Evolutionary conservation across 768 basidiomycete species (phyloP).

Genomic region (Leccinum rimulosum): DNA sequence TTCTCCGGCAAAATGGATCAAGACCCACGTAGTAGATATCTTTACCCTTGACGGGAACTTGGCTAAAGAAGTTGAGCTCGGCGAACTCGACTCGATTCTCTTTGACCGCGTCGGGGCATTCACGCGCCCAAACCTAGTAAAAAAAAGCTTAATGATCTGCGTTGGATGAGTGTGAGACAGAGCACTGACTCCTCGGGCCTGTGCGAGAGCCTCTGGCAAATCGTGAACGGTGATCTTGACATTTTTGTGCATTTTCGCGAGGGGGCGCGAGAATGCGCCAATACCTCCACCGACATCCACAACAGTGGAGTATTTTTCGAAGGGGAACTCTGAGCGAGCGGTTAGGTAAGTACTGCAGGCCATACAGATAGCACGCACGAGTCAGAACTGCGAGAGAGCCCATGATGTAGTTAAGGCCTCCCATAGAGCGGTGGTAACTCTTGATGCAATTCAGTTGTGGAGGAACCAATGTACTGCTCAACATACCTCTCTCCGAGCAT

Average conservation of each 20-base stretch:
- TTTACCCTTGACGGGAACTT: conserved; percentile 24
- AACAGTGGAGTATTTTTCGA: conserved; percentile 26
- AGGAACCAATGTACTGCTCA: not conserved
- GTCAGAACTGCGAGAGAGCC: conserved; percentile 24
- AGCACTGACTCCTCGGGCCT: conserved; percentile 16
- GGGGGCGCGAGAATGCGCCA: conserved; percentile 30
- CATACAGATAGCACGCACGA: conserved; percentile 9
- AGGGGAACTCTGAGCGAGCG: conserved; percentile 30
- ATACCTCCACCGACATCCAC: conserved; percentile 38
- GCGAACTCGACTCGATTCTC: conserved; percentile 29
- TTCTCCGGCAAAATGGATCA: not conserved
- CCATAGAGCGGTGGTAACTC: conserved; percentile 26
- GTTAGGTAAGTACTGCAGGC: not conserved
- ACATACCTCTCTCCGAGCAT: conserved; percentile 20
- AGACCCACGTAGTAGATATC: conserved; percentile 35
- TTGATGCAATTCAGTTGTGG: not conserved
- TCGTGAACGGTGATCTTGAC: conserved; percentile 36
- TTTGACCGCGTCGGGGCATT: conserved; percentile 24
- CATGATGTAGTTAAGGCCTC: conserved; percentile 22
- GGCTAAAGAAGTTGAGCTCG: conserved; percentile 30
- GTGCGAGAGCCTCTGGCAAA: conserved; percentile 23
- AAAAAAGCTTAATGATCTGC: not conserved
- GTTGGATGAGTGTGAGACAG: too few species aligned
- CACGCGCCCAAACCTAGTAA: conserved; percentile 22
- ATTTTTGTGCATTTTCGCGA: conserved; percentile 28